Percentiles rank a stretch among this genome's conserved stretches.
phyloP scores from a whole-genome alignment of 495 filamentous ascomycete species.

The Sphaerosporella brunnea region DNA sequence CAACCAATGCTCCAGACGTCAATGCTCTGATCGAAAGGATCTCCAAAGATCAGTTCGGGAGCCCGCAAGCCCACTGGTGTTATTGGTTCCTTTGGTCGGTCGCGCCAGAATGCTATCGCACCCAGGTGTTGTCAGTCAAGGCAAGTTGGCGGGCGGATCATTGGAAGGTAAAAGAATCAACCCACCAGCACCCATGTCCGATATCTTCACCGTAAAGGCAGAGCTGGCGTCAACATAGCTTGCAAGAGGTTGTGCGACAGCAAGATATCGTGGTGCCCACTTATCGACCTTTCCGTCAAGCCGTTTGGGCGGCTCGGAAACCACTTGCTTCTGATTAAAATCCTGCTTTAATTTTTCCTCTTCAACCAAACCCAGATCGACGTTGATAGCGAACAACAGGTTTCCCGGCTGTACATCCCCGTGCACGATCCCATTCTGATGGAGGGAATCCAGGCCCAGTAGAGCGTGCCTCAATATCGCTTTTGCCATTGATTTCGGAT shows the following conservation, averaged over 20 bases:
- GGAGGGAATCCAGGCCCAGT: constrained; percentile 29
- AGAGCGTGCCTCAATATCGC: constrained; percentile 31
- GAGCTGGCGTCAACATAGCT: constrained; percentile 13
- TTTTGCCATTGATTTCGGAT: constrained; percentile 31
- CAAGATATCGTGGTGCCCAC: constrained; percentile 30
- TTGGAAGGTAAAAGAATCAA: constrained; percentile 8
- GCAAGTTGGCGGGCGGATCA: constrained; percentile 3
- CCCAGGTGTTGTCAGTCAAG: constrained; percentile 7
- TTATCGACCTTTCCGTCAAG: constrained; percentile 27
- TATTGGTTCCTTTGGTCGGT: constrained; percentile 14
- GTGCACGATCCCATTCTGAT: constrained; percentile 31
- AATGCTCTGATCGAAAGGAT: constrained; percentile 17
- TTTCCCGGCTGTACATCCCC: constrained; percentile 36
- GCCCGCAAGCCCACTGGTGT: constrained; percentile 26
- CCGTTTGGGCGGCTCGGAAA: constrained; percentile 17
- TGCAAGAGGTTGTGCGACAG: constrained; percentile 24
- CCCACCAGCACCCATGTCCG: constrained; percentile 30
- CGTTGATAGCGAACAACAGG: constrained; percentile 27
- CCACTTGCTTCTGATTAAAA: constrained; percentile 2
- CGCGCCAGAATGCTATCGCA: constrained; percentile 22
- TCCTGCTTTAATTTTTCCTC: constrained; percentile 21
- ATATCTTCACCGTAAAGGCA: constrained; percentile 28
- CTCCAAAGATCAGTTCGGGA: constrained; percentile 28
- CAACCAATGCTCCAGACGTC: constrained; percentile 33
- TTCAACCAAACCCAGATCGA: constrained; percentile 19